Percentiles rank a stretch among this genome's conserved stretches.
Evolutionary conservation across 2,329 filamentous ascomycete genomes (phyloP).

Genomic region (Diplodia mutila): DNA sequence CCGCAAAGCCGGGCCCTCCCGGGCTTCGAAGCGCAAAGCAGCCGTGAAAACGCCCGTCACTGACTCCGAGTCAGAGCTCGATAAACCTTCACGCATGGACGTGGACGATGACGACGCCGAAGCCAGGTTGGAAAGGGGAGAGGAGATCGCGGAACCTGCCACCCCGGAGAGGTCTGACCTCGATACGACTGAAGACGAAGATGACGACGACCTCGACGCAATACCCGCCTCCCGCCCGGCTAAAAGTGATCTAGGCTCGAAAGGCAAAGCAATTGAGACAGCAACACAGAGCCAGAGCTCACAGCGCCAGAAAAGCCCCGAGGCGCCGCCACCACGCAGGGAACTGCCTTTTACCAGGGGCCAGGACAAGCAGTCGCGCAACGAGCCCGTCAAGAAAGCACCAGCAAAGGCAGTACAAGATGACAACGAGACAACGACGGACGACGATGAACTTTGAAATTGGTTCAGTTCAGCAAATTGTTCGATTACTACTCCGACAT

Average conservation of each 20-base stretch:
- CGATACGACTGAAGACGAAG: conserved; percentile 42
- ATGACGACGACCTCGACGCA: conserved; percentile 27
- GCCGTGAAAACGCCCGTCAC: conserved; percentile 23
- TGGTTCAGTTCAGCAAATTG: conserved; percentile 27
- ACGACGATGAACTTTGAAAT: conserved; percentile 32
- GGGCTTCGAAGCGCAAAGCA: conserved; percentile 42
- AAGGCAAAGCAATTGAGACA: conserved; percentile 30
- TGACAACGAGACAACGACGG: conserved; percentile 37
- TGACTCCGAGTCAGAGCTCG: conserved; percentile 38
- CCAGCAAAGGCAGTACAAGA: conserved; percentile 7
- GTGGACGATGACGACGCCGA: conserved; percentile 34
- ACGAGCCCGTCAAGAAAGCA: not conserved
- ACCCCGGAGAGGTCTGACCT: conserved; percentile 39
- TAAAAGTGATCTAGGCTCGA: conserved; percentile 10
- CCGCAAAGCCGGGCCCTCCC: conserved; percentile 40
- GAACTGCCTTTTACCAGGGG: conserved; percentile 41
- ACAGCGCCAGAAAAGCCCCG: conserved; percentile 3
- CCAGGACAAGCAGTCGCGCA: not conserved
- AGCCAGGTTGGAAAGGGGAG: conserved; percentile 32
- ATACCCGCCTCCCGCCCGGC: conserved; percentile 8
- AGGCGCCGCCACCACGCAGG: conserved; percentile 38
- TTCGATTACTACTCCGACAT: too few species aligned
- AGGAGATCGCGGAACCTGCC: conserved; percentile 22
- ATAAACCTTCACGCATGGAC: conserved; percentile 38
- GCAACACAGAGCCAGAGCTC: conserved; percentile 29